phyloP scores from a whole-genome alignment of 257 asterid species.

The Thymus mandschuricus region DNA sequence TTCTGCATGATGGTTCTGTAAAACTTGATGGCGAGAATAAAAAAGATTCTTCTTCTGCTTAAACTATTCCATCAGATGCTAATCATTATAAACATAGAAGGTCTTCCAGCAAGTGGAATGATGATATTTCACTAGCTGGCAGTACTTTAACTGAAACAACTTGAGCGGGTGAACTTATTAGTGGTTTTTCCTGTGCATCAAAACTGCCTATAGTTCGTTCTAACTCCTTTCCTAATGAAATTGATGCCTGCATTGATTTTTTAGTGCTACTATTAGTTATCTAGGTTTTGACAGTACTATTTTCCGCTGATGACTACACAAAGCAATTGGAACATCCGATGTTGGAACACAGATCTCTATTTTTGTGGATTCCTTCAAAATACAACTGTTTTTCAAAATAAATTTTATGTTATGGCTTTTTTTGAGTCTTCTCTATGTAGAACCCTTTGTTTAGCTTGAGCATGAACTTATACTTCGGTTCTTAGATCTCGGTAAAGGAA shows the following conservation, averaged over 20 bases:
- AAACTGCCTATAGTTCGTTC: conserved; percentile 71
- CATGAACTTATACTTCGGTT: conserved; percentile 12
- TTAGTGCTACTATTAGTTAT: conserved; percentile 14
- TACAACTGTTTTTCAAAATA: neutral
- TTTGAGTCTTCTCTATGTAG: neutral
- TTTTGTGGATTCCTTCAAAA: neutral
- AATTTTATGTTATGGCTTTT: neutral
- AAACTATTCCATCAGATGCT: conserved; percentile 44
- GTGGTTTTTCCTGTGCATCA: conserved; percentile 69
- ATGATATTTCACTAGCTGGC: conserved; percentile 81
- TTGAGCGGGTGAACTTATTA: conserved; percentile 77
- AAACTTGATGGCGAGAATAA: conserved; percentile 54
- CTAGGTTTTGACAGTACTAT: conserved; percentile 25
- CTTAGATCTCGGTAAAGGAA: conserved; percentile 10
- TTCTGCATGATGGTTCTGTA: conserved; percentile 55
- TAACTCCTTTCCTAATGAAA: conserved; percentile 33
- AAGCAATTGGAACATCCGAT: conserved; percentile 17
- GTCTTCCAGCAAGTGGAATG: conserved; percentile 83
- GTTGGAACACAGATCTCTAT: conserved; percentile 1
- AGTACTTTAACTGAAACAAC: conserved; percentile 79
- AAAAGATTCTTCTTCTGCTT: conserved; percentile 61
- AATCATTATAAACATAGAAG: conserved; percentile 53
- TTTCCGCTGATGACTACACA: conserved; percentile 14
- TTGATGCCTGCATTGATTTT: conserved; percentile 20
- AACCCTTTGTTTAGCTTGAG: conserved; percentile 5